A percentile compares a stretch with the other conserved stretches of the same genome.
phyloP scores from a whole-genome alignment of 2,329 filamentous ascomycete species.

The Neonectria sp. region DNA sequence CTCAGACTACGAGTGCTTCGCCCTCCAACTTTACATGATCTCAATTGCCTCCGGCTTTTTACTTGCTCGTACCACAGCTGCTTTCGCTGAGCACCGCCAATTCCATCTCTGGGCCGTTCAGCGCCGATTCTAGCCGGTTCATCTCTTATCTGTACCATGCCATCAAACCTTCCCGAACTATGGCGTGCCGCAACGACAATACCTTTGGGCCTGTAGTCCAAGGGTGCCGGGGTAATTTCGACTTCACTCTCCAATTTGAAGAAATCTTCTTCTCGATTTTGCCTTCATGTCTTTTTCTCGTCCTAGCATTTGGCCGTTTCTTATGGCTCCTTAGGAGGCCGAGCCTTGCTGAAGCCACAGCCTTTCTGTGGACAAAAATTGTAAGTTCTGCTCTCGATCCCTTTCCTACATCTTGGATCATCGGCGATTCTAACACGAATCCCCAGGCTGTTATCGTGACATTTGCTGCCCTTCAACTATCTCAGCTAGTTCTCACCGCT shows the following conservation, averaged over 20 bases:
- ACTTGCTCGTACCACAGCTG: neutral
- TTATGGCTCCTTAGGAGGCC: conserved; percentile 7
- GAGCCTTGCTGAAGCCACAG: conserved; percentile 3
- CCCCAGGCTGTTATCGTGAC: conserved; percentile 3
- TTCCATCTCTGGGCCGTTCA: neutral
- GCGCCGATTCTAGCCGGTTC: conserved; percentile 13
- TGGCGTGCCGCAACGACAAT: conserved; percentile 2
- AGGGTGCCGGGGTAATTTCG: too few species aligned
- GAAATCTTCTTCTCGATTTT: too few species aligned
- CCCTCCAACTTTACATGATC: too few species aligned
- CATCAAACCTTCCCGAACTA: neutral
- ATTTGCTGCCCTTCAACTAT: neutral
- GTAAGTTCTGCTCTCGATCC: neutral
- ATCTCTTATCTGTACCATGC: neutral
- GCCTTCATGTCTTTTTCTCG: neutral
- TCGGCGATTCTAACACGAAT: neutral
- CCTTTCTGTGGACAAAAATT: conserved; percentile 13
- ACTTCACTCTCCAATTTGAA: too few species aligned
- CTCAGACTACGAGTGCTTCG: neutral
- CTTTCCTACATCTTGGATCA: too few species aligned
- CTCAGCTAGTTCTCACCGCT: neutral
- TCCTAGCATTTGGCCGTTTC: conserved; percentile 11
- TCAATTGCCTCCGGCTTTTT: too few species aligned
- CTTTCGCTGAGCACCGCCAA: neutral
- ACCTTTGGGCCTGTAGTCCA: too few species aligned